Evolutionary conservation across 441 rosid species (phyloP).

Genomic region (Jatropha podagrica): DNA sequence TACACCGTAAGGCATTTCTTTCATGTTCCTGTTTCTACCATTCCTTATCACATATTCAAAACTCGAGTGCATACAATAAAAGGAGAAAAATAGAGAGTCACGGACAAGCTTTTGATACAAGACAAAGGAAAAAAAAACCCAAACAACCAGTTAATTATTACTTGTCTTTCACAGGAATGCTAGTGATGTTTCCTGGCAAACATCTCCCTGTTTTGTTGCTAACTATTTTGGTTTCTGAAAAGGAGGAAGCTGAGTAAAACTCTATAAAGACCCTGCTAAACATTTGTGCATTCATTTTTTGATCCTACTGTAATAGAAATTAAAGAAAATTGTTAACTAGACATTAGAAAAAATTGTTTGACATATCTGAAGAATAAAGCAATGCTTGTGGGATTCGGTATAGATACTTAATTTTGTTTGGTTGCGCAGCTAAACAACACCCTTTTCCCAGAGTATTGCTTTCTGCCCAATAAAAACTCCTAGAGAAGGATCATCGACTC

Average conservation of each 20-base stretch:
- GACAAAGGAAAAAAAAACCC: too few species aligned
- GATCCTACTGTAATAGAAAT: not conserved
- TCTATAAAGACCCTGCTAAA: not conserved
- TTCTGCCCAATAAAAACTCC: not conserved
- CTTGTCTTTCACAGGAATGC: not conserved
- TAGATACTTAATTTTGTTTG: not conserved
- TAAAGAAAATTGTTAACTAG: not conserved
- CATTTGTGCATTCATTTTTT: not conserved
- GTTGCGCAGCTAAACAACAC: not conserved
- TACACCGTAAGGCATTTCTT: not conserved
- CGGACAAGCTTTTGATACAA: not conserved
- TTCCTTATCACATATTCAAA: not conserved
- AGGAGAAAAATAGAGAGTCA: not conserved
- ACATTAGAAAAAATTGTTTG: not conserved
- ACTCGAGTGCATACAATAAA: not conserved
- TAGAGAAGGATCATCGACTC: not conserved
- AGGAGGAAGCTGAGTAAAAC: not conserved
- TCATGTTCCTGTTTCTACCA: not conserved
- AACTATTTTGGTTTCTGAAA: not conserved
- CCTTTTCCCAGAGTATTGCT: not conserved
- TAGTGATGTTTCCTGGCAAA: not conserved
- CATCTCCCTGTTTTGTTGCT: not conserved
- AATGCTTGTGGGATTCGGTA: not conserved
- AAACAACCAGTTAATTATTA: not conserved
- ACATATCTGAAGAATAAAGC: not conserved